These are phyloP conservation scores for Picochlorum sp. DNA, from an alignment of 139 green algal genomes.

Conservation along the genomic window DNA sequence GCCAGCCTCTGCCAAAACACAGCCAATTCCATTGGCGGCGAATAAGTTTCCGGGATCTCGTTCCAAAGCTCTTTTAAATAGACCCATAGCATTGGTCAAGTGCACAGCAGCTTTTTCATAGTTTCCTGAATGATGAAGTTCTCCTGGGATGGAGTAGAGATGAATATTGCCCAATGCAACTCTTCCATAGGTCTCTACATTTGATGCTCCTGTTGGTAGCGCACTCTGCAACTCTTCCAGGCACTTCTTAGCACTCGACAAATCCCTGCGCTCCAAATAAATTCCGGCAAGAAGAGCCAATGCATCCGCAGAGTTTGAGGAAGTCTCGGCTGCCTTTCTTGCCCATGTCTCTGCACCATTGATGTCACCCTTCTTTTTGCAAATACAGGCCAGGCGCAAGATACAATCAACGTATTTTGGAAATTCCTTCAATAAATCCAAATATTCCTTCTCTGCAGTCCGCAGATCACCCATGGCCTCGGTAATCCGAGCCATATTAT, in stretches of 20 bases:
- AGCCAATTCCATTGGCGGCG: conserved; percentile 77
- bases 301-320: conserved; percentile 39
- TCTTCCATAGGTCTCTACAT: conserved; percentile 34
- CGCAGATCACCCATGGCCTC: conserved; percentile 55
- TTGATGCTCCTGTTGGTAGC: conserved; percentile 6
- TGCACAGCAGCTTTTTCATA: conserved; percentile 9
- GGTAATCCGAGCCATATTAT: conserved; percentile 68
- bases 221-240: conserved; percentile 28
- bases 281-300: conserved; percentile 55
- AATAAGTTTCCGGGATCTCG: conserved; percentile 62
- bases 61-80: conserved; percentile 9
- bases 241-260: conserved; percentile 32
- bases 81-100: conserved; percentile 2
- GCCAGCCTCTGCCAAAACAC: conserved; percentile 72
- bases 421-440: conserved; percentile 49
- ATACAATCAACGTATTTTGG: conserved; percentile 75
- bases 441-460: conserved; percentile 43
- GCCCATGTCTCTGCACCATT: conserved; percentile 45
- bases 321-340: conserved; percentile 22
- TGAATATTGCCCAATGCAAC: conserved; percentile 53
- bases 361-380: conserved; percentile 18
- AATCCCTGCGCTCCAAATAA: conserved; percentile 52
- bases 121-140: conserved; percentile 27
- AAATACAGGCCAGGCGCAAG: conserved; percentile 71
- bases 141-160: conserved; percentile 38